A percentile compares a stretch with the other conserved stretches of the same genome.
Evolutionary conservation across 148 eudicot genomes (phyloP).

Genomic region (Rhododendron molle): DNA sequence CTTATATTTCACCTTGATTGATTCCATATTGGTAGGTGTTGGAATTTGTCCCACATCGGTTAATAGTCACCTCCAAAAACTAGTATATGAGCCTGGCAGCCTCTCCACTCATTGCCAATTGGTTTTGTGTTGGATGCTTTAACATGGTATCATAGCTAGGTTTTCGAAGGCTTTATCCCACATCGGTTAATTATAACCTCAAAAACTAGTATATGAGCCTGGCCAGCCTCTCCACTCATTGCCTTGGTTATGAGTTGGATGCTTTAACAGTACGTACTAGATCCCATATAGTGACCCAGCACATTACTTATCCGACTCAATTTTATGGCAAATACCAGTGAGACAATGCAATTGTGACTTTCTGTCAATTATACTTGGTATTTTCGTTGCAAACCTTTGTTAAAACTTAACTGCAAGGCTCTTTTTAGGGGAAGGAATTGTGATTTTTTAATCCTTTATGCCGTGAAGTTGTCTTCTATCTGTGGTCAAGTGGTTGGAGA

Average conservation of each 20-base stretch:
- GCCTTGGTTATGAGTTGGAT: neutral
- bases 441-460: neutral
- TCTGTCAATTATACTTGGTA: neutral
- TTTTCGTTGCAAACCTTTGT: neutral
- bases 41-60: neutral
- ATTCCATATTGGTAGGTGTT: neutral
- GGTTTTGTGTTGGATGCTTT: too few relatives aligned
- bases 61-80: neutral
- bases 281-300: neutral
- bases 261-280: neutral
- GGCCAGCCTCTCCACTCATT: neutral
- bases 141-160: too few relatives aligned
- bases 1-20: neutral
- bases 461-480: neutral
- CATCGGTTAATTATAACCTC: too few relatives aligned
- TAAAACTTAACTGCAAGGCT: neutral
- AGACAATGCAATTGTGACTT: neutral
- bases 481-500: neutral
- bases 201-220: neutral
- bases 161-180: too few relatives aligned
- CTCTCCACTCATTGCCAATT: neutral
- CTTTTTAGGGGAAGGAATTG: neutral
- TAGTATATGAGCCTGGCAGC: neutral
- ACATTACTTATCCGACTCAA: neutral
- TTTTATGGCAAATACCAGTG: neutral